Percentiles rank a stretch among this genome's conserved stretches.
Conservation (phyloP, 164 flowering plant species). For the Umbellularia californica region DNA sequence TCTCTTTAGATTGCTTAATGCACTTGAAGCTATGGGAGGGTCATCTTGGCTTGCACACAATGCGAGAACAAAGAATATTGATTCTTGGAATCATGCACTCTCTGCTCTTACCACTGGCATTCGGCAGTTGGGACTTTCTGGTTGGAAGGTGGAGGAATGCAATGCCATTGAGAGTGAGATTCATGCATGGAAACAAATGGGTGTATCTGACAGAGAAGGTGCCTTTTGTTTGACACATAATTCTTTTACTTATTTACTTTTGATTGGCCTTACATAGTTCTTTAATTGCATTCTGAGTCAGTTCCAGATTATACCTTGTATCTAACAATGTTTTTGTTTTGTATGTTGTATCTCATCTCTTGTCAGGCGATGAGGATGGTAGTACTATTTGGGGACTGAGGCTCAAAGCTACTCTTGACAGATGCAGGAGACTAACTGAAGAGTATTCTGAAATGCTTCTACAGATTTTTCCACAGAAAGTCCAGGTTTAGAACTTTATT, state of each 20-base stretch:
- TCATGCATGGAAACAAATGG: slow-evolving; percentile 71
- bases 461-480: slow-evolving; percentile 73
- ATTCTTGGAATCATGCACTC: slow-evolving; percentile 66
- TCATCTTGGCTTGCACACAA: slow-evolving; percentile 56
- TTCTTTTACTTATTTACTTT: not conserved
- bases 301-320: not conserved
- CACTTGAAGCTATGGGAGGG: slow-evolving; percentile 74
- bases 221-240: slow-evolving; percentile 4
- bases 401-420: slow-evolving; percentile 92
- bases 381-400: slow-evolving; percentile 81
- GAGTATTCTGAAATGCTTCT: slow-evolving; percentile 89
- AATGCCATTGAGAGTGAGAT: slow-evolving; percentile 66
- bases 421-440: slow-evolving; percentile 86
- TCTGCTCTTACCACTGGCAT: slow-evolving; percentile 57
- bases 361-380: slow-evolving; percentile 77
- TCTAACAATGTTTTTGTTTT: not conserved
- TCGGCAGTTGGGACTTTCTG: slow-evolving; percentile 71
- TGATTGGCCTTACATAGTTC: not conserved
- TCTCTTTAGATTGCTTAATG: slow-evolving; percentile 63
- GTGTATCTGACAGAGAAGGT: slow-evolving; percentile 83
- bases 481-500: slow-evolving; percentile 35
- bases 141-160: slow-evolving; percentile 82
- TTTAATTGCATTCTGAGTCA: not conserved
- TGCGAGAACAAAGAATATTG: slow-evolving; percentile 47
- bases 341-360: slow-evolving; percentile 4